Evolutionary conservation across 352 stramenopile species (phyloP).

Genomic region (Globisporangium nunn): DNA sequence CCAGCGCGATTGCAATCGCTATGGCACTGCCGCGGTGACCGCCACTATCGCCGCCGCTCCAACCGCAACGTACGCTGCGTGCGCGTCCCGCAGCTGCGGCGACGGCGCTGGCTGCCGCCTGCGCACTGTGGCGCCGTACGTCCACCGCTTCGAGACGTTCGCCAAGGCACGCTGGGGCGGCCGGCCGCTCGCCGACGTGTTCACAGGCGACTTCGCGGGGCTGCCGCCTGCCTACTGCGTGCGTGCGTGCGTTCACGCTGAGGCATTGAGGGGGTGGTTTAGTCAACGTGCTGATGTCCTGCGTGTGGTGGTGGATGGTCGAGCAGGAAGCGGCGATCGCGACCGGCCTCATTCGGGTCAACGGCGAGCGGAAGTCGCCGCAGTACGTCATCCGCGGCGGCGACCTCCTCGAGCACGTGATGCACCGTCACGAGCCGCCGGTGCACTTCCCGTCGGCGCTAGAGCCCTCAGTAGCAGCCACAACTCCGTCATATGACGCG

Average conservation of each 20-base stretch:
- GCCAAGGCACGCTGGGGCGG: slow-evolving; percentile 89
- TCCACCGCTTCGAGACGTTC: slow-evolving; percentile 88
- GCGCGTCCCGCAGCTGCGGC: slow-evolving; percentile 22
- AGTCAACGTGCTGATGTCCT: background rate
- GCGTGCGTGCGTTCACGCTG: background rate
- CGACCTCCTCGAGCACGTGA: slow-evolving; percentile 87
- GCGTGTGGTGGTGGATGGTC: background rate
- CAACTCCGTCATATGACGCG: background rate
- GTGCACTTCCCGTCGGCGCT: slow-evolving; percentile 35
- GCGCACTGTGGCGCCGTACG: slow-evolving; percentile 79
- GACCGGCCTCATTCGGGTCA: slow-evolving; percentile 85
- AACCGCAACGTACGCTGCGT: slow-evolving; percentile 12
- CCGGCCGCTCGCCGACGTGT: slow-evolving; percentile 80
- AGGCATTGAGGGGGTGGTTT: too few relatives aligned
- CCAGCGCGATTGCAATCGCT: slow-evolving; percentile 20
- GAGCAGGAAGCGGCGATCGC: slow-evolving; percentile 62
- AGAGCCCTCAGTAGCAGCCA: too few relatives aligned
- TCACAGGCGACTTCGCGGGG: slow-evolving; percentile 44
- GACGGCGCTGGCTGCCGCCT: slow-evolving; percentile 13
- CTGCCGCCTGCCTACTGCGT: slow-evolving; percentile 40
- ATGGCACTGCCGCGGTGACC: background rate
- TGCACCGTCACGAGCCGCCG: slow-evolving; percentile 92
- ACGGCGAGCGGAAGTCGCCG: slow-evolving; percentile 36
- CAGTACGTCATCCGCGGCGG: slow-evolving; percentile 67
- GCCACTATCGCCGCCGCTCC: background rate